Evolutionary conservation across 1,284 basidiomycete species (phyloP).

Genomic region (Ustilago trichophora): DNA sequence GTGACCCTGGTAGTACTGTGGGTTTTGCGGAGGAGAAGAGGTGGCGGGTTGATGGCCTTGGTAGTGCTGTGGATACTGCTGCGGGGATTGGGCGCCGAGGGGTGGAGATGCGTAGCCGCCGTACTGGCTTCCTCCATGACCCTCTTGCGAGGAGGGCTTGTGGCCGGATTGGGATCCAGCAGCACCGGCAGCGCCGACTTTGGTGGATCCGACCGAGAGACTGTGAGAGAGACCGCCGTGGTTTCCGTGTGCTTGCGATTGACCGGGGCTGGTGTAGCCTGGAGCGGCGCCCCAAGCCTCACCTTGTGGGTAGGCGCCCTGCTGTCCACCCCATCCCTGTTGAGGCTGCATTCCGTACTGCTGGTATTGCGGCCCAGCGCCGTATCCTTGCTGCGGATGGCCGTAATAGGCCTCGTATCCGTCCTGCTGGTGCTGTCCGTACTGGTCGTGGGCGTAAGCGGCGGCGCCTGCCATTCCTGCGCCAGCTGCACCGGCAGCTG

Average conservation of each 20-base stretch:
- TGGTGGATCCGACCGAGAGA: slow-evolving; percentile 30
- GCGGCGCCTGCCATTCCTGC: no score
- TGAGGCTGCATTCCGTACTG: slow-evolving; percentile 41
- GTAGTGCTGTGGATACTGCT: slow-evolving; percentile 40
- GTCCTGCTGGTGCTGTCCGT: slow-evolving; percentile 31
- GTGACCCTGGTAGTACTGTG: slow-evolving; percentile 26
- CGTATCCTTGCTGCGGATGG: slow-evolving; percentile 26
- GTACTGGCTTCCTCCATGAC: slow-evolving; percentile 30
- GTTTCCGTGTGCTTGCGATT: slow-evolving; percentile 29
- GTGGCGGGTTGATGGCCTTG: no score
- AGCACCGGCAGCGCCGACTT: slow-evolving; percentile 17
- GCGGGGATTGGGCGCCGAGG: slow-evolving; percentile 16
- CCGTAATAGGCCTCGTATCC: slow-evolving; percentile 46
- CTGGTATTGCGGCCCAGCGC: slow-evolving; percentile 27
- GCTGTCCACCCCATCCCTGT: slow-evolving; percentile 22
- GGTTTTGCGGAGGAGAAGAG: slow-evolving; percentile 18
- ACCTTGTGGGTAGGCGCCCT: slow-evolving; percentile 15
- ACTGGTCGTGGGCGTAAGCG: slow-evolving; percentile 24
- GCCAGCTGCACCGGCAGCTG: slow-evolving; percentile 10
- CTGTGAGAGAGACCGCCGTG: slow-evolving; percentile 20
- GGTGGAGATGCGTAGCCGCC: slow-evolving; percentile 30
- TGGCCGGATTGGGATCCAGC: slow-evolving; percentile 3
- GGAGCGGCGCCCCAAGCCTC: slow-evolving; percentile 43
- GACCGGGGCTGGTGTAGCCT: slow-evolving; percentile 26
- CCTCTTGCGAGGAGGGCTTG: slow-evolving; percentile 24